Percentiles rank a stretch among this genome's conserved stretches.
These are phyloP conservation scores for Rubroshorea leprosula DNA, from an alignment of 345 rosid genomes.

Conservation along the genomic window DNA sequence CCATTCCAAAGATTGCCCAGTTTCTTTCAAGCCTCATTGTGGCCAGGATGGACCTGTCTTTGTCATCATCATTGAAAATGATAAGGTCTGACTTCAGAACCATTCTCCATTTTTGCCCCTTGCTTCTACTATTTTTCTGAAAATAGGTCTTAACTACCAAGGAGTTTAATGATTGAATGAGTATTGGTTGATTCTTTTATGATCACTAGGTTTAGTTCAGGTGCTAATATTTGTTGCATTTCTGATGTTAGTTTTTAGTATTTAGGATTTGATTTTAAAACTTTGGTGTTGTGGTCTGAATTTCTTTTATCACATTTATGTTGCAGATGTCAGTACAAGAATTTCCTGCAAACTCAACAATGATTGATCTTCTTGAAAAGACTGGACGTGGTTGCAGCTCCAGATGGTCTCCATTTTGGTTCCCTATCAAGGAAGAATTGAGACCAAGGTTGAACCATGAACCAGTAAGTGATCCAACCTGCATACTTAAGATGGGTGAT, in stretches of 20 bases:
- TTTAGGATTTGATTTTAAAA: slow-evolving; percentile 12
- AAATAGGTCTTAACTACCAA: too few relatives aligned
- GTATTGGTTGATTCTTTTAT: too few relatives aligned
- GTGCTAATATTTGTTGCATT: too few relatives aligned
- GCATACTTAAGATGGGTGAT: slow-evolving; percentile 89
- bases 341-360: slow-evolving; percentile 60
- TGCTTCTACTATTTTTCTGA: too few relatives aligned
- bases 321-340: slow-evolving; percentile 97
- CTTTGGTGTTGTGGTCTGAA: slow-evolving; percentile 5
- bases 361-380: slow-evolving; percentile 69
- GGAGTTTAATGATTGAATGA: too few relatives aligned
- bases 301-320: too few relatives aligned
- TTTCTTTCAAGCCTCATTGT: slow-evolving; percentile 57
- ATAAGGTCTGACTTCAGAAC: slow-evolving; percentile 50
- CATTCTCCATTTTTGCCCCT: background rate
- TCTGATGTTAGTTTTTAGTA: background rate
- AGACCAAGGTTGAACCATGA: slow-evolving; percentile 73
- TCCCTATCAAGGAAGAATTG: slow-evolving; percentile 75
- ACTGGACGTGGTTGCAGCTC: slow-evolving; percentile 59
- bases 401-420: slow-evolving; percentile 60
- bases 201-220: too few relatives aligned
- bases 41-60: slow-evolving; percentile 71
- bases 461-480: slow-evolving; percentile 57
- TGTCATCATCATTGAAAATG: slow-evolving; percentile 74
- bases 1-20: slow-evolving; percentile 71